These are phyloP conservation scores for Rubus parviflorus DNA, from an alignment of 306 rosid species.

Conservation along the genomic window DNA sequence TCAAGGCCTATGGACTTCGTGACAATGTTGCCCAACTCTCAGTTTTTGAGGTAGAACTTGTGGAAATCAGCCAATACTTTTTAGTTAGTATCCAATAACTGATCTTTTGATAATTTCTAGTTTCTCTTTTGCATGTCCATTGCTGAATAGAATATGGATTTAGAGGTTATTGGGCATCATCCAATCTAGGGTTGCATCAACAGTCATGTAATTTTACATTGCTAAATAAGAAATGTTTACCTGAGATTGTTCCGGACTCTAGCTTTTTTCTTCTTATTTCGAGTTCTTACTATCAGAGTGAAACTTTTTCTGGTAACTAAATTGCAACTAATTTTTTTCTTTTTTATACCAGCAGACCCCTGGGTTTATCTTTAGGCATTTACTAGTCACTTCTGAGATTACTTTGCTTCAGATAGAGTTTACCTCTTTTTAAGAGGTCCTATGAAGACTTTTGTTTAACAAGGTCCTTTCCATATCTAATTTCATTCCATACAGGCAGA, in stretches of 20 bases:
- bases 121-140: not conserved
- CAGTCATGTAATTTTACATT: not conserved
- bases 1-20: conserved; percentile 70
- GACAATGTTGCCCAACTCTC: conserved; percentile 89
- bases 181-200: not conserved
- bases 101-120: not conserved
- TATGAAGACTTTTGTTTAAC: not conserved
- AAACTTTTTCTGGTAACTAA: not conserved
- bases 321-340: not conserved
- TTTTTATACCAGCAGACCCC: not conserved
- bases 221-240: not conserved
- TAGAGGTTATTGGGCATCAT: not conserved
- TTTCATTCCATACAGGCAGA: conserved; percentile 73
- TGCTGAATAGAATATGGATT: not conserved
- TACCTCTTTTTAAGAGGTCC: not conserved
- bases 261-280: not conserved
- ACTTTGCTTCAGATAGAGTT: not conserved
- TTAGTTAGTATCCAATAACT: not conserved
- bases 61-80: conserved; percentile 23
- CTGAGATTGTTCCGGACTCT: not conserved
- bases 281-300: not conserved
- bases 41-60: conserved; percentile 70
- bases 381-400: not conserved
- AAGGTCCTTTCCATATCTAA: conserved; percentile 46
- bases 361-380: not conserved